A percentile compares a stretch with the other conserved stretches of the same genome.
Conservation (phyloP, 805 yeast species). For the Candida morakotiae region DNA sequence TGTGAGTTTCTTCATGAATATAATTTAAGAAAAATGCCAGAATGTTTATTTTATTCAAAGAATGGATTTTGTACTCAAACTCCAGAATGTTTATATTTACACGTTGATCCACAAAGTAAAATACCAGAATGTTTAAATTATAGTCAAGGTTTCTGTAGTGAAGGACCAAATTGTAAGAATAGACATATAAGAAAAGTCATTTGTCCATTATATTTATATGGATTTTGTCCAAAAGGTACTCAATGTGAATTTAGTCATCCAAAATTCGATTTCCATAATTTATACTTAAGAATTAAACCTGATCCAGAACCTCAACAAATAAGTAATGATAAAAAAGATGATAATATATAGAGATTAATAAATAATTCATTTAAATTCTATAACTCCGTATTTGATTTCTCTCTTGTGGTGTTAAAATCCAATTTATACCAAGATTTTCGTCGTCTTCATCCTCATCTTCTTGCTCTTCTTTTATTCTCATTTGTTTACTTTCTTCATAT, state of each 20-base stretch:
- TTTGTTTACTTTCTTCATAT: conserved; percentile 32
- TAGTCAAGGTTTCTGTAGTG: conserved; percentile 84
- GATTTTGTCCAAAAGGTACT: conserved; percentile 90
- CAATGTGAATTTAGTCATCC: conserved; percentile 84
- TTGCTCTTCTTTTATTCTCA: conserved; percentile 22
- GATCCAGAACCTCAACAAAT: conserved; percentile 29
- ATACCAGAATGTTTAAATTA: conserved; percentile 87
- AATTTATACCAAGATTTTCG: conserved; percentile 38
- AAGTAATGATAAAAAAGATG: not conserved
- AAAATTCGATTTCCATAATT: conserved; percentile 49
- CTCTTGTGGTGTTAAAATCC: conserved; percentile 80
- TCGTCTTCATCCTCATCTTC: conserved; percentile 19
- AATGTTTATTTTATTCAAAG: conserved; percentile 82
- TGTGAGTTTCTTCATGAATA: conserved; percentile 97
- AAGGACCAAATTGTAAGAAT: conserved; percentile 80
- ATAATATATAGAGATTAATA: not conserved
- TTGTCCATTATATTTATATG: conserved; percentile 80
- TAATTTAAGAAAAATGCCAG: conserved; percentile 93
- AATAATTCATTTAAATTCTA: conserved; percentile 37
- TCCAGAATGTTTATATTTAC: conserved; percentile 90
- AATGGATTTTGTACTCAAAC: conserved; percentile 86
- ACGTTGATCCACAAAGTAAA: conserved; percentile 82
- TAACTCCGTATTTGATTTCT: conserved; percentile 57
- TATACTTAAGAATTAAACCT: conserved; percentile 40
- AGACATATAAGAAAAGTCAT: conserved; percentile 73